phyloP scores from a whole-genome alignment of 179 eudicot species.

The Heliamphora pulchella region DNA sequence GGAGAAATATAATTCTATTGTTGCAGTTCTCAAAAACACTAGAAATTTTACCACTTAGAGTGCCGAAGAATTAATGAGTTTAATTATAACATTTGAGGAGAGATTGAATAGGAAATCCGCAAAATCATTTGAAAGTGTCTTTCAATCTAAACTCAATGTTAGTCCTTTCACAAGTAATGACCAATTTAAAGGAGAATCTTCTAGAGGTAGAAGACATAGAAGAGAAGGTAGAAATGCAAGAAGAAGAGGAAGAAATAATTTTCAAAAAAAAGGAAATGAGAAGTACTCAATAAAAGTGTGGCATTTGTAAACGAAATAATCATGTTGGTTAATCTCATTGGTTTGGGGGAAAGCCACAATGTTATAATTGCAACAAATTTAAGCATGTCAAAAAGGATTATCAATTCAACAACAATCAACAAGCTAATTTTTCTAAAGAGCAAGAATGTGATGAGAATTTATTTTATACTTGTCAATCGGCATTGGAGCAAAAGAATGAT shows the following conservation, averaged over 20 bases:
- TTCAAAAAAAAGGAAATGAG: no score
- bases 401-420: not conserved
- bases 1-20: no score
- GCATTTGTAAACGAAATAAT: no score
- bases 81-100: not conserved
- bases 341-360: not conserved
- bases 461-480: slow-evolving; percentile 6
- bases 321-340: no score
- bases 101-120: not conserved
- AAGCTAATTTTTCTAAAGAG: not conserved
- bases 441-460: not conserved
- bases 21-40: no score
- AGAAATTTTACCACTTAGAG: not conserved
- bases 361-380: not conserved
- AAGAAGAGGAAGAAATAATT: not conserved
- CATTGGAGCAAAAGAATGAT: not conserved
- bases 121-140: not conserved
- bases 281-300: not conserved
- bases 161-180: not conserved
- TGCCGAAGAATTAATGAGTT: not conserved
- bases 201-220: no score
- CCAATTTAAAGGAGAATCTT: no score
- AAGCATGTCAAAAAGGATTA: not conserved
- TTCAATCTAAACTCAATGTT: not conserved
- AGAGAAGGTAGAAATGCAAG: not conserved